Conservation (phyloP, 148 eudicot species). For the Pharnaceum exiguum region DNA sequence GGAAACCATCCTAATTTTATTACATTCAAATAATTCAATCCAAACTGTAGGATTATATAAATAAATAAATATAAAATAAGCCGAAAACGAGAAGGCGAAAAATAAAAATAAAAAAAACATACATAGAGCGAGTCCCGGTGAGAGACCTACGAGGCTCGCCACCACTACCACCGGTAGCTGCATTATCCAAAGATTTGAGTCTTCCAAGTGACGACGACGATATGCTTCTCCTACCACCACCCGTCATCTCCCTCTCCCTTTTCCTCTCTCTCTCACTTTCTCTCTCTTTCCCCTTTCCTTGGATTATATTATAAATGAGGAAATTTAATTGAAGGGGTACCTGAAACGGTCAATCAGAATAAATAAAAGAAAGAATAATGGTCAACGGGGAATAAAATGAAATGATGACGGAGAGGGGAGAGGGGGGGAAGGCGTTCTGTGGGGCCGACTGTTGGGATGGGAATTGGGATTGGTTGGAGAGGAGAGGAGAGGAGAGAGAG, state of each 20-base stretch:
- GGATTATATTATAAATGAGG: no score
- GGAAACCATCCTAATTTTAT: no score
- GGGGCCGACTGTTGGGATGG: neutral
- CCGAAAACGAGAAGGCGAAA: neutral
- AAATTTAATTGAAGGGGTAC: no score
- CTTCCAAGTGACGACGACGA: conserved; percentile 26
- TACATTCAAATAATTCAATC: no score
- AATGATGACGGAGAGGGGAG: neutral
- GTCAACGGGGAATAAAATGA: no score
- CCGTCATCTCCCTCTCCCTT: conserved; percentile 30
- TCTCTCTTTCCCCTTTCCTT: no score
- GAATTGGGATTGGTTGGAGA: no score
- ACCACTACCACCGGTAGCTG: conserved; percentile 21
- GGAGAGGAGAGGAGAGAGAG: neutral
- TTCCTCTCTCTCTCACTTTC: no score
- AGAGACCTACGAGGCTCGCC: conserved; percentile 41
- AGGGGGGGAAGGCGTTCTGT: neutral
- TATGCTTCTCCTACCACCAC: conserved; percentile 41
- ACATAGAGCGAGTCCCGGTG: conserved; percentile 52
- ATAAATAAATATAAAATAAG: neutral
- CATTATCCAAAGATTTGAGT: conserved; percentile 39
- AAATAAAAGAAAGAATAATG: no score
- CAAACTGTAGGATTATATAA: no score
- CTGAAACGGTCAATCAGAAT: no score
- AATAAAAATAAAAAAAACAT: conserved; percentile 15